Evolutionary conservation across 2,329 filamentous ascomycete species (phyloP), one percentile per base, ranked within the genome.

Genomic region (Penicillium sp.): DNA sequence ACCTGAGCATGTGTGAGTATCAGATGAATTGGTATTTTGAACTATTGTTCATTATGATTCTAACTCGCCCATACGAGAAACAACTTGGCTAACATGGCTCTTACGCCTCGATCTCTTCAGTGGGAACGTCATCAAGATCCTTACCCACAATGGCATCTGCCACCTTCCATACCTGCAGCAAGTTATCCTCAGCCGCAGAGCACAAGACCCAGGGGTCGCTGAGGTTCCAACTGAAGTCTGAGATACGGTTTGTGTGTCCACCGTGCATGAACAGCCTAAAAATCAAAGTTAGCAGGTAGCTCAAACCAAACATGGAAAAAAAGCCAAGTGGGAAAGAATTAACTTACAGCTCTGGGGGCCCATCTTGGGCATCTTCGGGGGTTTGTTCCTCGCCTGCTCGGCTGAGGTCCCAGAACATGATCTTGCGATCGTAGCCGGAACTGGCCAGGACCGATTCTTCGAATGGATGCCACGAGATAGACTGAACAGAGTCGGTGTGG

Each of bases 171-270:
- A 97, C 90, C 75, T 99, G 94, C 59, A 99, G 83, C 62, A 97
- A 81, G 70, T 99, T 99, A 77, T 99, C 94, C 72, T 99, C 95
- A 1, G 93, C 94, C 14, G 94, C 92, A 57, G 90, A 96, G 73
- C 92, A 92, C 63, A 99, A 90, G 52, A 97, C 85, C 95, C 95
- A 99, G 4, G 93, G 92, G 67, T 97, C 92, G 71, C 96, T 96
- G 64, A 86, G 86, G 75, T 99, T 99, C 93, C 93, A 99, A 76
- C 89, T 93, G 70, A 99, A 99, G 75, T 99, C 95, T 34, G 91
- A 92, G 58, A 99, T 86, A 63, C 95, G 89, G 76, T 97, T 97
- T 10, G 94, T 99, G 78, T 99, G 95, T 31, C 94, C 94, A 57
- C 94, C 94, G 68, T 99, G 94, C 92, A 99, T 97, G 77, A 99